phyloP scores from a whole-genome alignment of 163 green algal species.

The Prototheca stagnorum region DNA sequence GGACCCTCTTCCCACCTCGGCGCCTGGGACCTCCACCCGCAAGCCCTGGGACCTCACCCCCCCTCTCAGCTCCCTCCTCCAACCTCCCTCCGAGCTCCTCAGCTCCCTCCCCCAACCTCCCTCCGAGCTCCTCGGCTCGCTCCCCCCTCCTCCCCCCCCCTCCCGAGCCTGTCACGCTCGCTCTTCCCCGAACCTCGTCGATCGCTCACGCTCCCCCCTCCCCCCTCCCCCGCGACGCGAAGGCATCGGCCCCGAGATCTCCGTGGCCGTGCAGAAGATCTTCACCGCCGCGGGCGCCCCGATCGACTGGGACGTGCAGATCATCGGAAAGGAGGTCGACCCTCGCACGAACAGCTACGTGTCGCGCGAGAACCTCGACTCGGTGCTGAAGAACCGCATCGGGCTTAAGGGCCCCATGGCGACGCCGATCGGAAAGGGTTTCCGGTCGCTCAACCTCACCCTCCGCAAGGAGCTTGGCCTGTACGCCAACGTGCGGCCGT shows the following conservation, averaged over 20 bases:
- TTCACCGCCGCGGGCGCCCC: constrained; percentile 50
- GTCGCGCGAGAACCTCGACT: constrained; percentile 81
- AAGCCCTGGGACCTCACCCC: no score
- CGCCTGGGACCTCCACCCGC: no score
- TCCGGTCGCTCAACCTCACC: constrained; percentile 87
- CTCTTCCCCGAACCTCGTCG: no score
- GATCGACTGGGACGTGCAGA: constrained; percentile 81
- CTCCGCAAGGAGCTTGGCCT: constrained; percentile 90
- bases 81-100: no score
- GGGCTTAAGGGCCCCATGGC: constrained; percentile 87
- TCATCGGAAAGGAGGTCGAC: constrained; percentile 66
- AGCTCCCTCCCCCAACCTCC: no score
- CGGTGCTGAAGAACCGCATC: constrained; percentile 72
- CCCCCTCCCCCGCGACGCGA: not conserved
- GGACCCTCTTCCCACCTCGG: no score
- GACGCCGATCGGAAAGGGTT: constrained; percentile 91
- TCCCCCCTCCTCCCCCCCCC: no score
- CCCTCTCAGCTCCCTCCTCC: no score
- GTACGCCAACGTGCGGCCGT: constrained; percentile 90
- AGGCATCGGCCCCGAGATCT: constrained; percentile 88
- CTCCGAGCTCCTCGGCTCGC: no score
- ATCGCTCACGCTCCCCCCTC: not conserved
- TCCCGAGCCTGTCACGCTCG: no score
- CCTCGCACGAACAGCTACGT: constrained; percentile 77
- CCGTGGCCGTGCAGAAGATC: constrained; percentile 56